Base-by-base conservation (phyloP, 495 filamentous ascomycete genomes). In the Aspergillus sclerotiicarbonarius region DNA sequence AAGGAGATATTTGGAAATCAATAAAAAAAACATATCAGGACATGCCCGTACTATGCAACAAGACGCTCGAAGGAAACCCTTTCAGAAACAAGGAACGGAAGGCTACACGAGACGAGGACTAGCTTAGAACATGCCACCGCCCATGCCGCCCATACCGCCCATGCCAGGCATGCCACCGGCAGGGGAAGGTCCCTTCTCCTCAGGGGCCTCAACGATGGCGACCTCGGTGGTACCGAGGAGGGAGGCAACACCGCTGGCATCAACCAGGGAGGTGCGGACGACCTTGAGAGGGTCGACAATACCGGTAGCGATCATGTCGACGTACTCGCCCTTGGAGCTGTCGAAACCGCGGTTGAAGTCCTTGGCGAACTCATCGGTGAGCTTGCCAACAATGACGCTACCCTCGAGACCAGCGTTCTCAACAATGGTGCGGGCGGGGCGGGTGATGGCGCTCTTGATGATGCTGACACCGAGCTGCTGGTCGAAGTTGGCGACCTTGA, bases 211-310 rank as follows among this genome's bases (percentile, higher is more conserved):
- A 54, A 96, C 91, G 60, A 98, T 92, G 53, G 93, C 92, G 58
- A 96, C 93, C 77, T 98, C 94, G 61, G 95, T 98, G 64, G 94
- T 98, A 75, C 94, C 94, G 61, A 98, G 89, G 55, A 98, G 84
- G 53, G 92, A 97, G 43, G 94, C 93, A 64, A 98, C 94, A 80
- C 94, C 94, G 73, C 87, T 90, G 67, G 94, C 94, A 73, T 98
- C 94, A 69, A 92, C 83, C 35, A 98, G 85, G 54, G 89, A 91
- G 59, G 93, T 98, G 64, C 94, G 91, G 67, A 98, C 94, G 61
- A 98, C 94, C 89, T 98, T 98, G 82, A 98, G 87, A 48, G 94
- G 94, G 70, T 98, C 94, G 65, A 98, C 88, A 73, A 98, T 98
- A 87, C 94, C 94, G 57, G 90, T 82, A 61, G 85, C 73, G 73